These are phyloP conservation scores for Staphylotrichum tortipilum DNA, from an alignment of 495 filamentous ascomycete genomes.

Conservation along the genomic window DNA sequence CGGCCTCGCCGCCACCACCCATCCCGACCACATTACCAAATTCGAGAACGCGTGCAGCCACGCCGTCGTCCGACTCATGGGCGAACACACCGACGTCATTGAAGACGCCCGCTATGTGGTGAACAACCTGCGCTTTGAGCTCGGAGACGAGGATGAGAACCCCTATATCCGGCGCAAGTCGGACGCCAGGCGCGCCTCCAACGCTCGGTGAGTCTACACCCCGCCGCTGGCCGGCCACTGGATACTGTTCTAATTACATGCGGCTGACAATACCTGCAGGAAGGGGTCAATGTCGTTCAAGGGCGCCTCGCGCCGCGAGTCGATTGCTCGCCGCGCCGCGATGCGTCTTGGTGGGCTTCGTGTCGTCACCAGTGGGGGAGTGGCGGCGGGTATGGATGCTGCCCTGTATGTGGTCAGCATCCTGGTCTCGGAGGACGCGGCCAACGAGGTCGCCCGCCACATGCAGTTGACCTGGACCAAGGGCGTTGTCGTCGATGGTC, in stretches of 20 bases:
- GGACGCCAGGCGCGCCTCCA: constrained; percentile 51
- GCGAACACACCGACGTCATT: constrained; percentile 62
- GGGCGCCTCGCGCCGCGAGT: constrained; percentile 55
- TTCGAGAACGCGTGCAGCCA: constrained; percentile 64
- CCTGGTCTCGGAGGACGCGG: constrained; percentile 57
- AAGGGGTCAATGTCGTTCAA: constrained; percentile 69
- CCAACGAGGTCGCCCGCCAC: constrained; percentile 56
- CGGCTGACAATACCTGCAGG: constrained; percentile 19
- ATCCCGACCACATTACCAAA: constrained; percentile 51
- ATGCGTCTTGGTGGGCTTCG: constrained; percentile 61
- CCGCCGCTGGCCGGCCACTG: neutral
- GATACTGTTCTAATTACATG: too few species aligned
- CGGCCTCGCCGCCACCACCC: constrained; percentile 66
- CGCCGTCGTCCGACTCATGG: constrained; percentile 45
- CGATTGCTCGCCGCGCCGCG: constrained; percentile 54
- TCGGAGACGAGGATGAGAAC: constrained; percentile 65
- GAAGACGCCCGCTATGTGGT: constrained; percentile 70
- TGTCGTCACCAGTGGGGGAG: constrained; percentile 67
- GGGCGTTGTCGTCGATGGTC: constrained; percentile 60
- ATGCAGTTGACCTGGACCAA: constrained; percentile 68
- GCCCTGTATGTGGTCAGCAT: constrained; percentile 68
- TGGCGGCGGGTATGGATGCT: constrained; percentile 71
- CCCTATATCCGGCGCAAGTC: constrained; percentile 63
- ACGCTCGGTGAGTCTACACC: constrained; percentile 47
- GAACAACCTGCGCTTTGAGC: constrained; percentile 69